Evolutionary conservation across 75 land plant species (phyloP).

Genomic region (Isoetes taiwanensis): DNA sequence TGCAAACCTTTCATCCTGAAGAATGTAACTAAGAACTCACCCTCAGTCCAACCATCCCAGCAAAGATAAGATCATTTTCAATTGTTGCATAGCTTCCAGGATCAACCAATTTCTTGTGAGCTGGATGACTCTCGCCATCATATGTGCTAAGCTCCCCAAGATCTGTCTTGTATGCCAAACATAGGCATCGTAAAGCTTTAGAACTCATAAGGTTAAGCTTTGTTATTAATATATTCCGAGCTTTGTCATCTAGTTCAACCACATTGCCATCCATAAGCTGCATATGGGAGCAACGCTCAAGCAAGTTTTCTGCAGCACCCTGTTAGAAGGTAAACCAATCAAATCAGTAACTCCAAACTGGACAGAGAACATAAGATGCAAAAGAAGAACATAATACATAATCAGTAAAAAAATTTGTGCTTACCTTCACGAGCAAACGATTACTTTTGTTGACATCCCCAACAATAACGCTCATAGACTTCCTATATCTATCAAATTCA

Average conservation of each 20-base stretch:
- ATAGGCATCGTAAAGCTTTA: slow-evolving; percentile 77
- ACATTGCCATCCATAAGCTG: slow-evolving; percentile 62
- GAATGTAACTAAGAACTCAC: slow-evolving; percentile 26
- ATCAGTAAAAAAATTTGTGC: neutral
- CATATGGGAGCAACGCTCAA: slow-evolving; percentile 51
- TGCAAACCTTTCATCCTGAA: neutral
- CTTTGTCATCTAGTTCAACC: slow-evolving; percentile 40
- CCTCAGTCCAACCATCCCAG: slow-evolving; percentile 70
- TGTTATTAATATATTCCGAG: slow-evolving; percentile 30
- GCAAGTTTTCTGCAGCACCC: slow-evolving; percentile 88
- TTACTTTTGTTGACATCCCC: slow-evolving; percentile 30
- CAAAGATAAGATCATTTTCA: slow-evolving; percentile 67
- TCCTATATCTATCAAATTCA: slow-evolving; percentile 79
- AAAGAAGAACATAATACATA: neutral
- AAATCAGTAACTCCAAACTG: neutral
- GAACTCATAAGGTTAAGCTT: slow-evolving; percentile 56
- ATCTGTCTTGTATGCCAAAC: slow-evolving; percentile 77
- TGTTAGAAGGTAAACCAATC: slow-evolving; percentile 10
- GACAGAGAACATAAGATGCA: too few relatives aligned
- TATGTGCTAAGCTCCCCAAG: slow-evolving; percentile 54
- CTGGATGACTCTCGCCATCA: slow-evolving; percentile 49
- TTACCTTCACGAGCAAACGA: slow-evolving; percentile 76
- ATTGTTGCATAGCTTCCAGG: slow-evolving; percentile 47
- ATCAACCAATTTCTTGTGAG: slow-evolving; percentile 63
- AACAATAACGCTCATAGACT: slow-evolving; percentile 83